Percentiles rank a stretch among this genome's conserved stretches.
Conservation (phyloP, 2,329 filamentous ascomycete species). For the Exophiala calicioides region DNA sequence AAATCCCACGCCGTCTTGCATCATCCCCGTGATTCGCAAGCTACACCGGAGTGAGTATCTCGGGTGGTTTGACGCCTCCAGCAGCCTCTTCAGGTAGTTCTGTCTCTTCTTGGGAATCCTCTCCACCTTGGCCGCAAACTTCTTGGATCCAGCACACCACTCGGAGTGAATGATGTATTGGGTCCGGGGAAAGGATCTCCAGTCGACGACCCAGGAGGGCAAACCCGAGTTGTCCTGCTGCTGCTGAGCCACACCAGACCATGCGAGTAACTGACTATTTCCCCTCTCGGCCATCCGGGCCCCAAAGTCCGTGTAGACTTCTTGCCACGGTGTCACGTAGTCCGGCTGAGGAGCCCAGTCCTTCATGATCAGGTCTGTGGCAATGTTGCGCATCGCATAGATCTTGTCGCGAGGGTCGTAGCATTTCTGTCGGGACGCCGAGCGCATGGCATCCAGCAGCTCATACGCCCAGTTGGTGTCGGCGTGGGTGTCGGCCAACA, state of each 20-base stretch:
- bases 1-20: constrained; percentile 6
- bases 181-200: constrained; percentile 9
- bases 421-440: constrained; percentile 13
- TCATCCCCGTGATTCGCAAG: constrained; percentile 12
- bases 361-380: constrained; percentile 10
- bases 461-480: not conserved
- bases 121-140: constrained; percentile 11
- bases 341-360: constrained; percentile 16
- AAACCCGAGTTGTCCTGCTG: constrained; percentile 7
- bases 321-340: constrained; percentile 15
- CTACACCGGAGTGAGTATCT: constrained; percentile 2
- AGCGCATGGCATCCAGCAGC: constrained; percentile 5
- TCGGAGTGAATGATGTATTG: constrained; percentile 8
- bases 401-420: constrained; percentile 22
- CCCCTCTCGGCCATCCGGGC: constrained; percentile 12
- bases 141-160: constrained; percentile 12
- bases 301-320: constrained; percentile 16
- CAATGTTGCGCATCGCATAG: constrained; percentile 18
- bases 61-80: not conserved
- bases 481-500: constrained; percentile 3
- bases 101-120: constrained; percentile 12
- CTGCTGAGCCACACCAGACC: constrained; percentile 12
- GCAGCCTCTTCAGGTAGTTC: constrained; percentile 6
- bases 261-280: constrained; percentile 5
- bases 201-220: constrained; percentile 18